Evolutionary conservation across 106 monocot species (phyloP), one percentile per base, ranked within the genome.

Genomic region (Dendrobium catenatum): DNA sequence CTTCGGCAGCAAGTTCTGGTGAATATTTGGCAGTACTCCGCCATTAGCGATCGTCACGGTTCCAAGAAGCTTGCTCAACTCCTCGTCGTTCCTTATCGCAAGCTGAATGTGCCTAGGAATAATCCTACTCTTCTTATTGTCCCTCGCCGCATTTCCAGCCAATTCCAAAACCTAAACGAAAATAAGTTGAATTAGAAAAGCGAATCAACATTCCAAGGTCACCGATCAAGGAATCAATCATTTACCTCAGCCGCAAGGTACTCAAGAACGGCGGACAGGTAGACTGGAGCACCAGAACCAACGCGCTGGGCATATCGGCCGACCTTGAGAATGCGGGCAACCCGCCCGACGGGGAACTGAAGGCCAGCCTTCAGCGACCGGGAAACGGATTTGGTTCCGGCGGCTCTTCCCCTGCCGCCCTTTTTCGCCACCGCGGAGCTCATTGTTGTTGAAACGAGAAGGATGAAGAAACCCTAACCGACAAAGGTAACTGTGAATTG

Each of bases 91-190:
- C 81, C 90, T 83, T 64, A 90, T 83, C 8, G 90, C 90, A 24
- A 90, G 72, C 81, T 85, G 87, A 17, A 90, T 85, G 83, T 90
- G 90, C 75, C 90, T 80, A 37, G 90, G 90, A 8, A 90, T 78
- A 26, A 90, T 90, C 81, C 90, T 79, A 40, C 79, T 90, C 87
- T 90, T 90, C 90, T 90, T 90, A 83, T 90, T 90, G 54, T 90
- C 90, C 61, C 90, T 87, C 75, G 90, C 90, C 9, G 90, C 90
- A 46, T 90, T 90, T 29, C 90, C 90, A 4, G 90, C 90, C 76
- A 90, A 76, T 68, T 87, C 87, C 87, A 87, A 58, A 33, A 83
- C 80, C 87, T 83, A 73, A 55, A 16, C 49, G 9, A 67, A 11
- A 10, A 56, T 11, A 29, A 47, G 42, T 54, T 54, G 29, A 42